Base-by-base conservation (phyloP, 2,329 filamentous ascomycete species). In the Acrocalymma vagum region DNA sequence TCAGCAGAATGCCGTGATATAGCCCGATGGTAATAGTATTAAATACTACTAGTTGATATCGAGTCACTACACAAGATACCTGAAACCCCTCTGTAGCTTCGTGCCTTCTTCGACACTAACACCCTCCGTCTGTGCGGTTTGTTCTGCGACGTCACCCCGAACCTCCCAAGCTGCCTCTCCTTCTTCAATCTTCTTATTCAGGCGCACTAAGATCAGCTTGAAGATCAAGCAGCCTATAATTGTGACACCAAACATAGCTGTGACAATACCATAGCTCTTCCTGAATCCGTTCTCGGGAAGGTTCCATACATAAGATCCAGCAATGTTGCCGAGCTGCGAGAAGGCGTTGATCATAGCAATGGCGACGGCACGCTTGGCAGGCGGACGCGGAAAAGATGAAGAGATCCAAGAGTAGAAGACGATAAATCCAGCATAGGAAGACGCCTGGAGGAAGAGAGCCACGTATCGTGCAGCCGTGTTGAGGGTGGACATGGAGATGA, bases 221-320 rank as follows among this genome's bases (percentile, higher is more conserved):
- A 69, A 67, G 9, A 61, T 37, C 15, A 45, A 60, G 43, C 77
- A 83, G 5, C 80, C 81, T 0, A 73, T 23, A 21, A 83, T 77
- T 0, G 83, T 81, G 26, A 82, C 53, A 3, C 80, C 81, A 55
- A 85, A 86, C 83, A 86, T 86, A 57, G 80, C 73, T 10, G 79
- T 77, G 5, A 86, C 83, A 41, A 86, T 83, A 4, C 81, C 83
- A 54, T 86, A 86, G 46, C 81, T 84, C 70, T 81, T 78, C 49
- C 83, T 77, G 71, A 76, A 86, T 0, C 83, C 83, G 47, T 85
- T 78, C 0, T 76, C 81, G 16, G 73, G 69, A 33, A 86, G 72
- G 36, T 75, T 70, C 83, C 83, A 86, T 3, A 86, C 82, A 54
- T 86, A 86, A 0, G 77, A 80, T 2, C 83, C 83, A 0, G 82